Percentiles rank a stretch among this genome's conserved stretches.
Evolutionary conservation across 768 basidiomycete genomes (phyloP).

Genomic region (Antrodiella citrinella): DNA sequence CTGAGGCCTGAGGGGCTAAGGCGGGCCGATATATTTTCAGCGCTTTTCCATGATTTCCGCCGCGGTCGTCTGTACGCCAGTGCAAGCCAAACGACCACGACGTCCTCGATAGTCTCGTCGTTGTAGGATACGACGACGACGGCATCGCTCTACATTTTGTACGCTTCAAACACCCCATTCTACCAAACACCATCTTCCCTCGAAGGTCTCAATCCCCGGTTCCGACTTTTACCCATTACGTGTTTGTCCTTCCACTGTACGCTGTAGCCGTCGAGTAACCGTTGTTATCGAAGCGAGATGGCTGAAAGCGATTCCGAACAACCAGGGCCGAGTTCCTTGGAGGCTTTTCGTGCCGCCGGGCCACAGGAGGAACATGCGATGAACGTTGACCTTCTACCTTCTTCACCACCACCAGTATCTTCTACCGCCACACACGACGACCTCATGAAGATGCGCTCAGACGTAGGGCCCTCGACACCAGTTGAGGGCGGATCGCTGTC

Average conservation of each 20-base stretch:
- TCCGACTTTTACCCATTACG: not conserved
- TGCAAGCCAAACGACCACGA: too few species aligned
- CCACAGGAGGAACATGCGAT: not conserved
- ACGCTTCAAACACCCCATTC: too few species aligned
- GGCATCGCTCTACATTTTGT: too few species aligned
- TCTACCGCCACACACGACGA: not conserved
- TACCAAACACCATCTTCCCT: too few species aligned
- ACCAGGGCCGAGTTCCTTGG: not conserved
- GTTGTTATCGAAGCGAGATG: not conserved
- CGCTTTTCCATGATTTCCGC: too few species aligned
- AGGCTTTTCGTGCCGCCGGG: not conserved
- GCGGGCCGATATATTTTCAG: too few species aligned
- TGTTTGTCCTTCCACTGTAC: not conserved
- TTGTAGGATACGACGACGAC: too few species aligned
- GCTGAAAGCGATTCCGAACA: not conserved
- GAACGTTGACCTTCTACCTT: not conserved
- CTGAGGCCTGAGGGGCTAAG: too few species aligned
- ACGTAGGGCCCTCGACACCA: too few species aligned
- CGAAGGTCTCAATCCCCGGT: too few species aligned
- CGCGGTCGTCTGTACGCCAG: too few species aligned
- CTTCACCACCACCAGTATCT: not conserved
- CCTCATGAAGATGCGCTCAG: not conserved
- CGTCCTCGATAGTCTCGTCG: too few species aligned
- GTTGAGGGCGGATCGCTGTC: not conserved
- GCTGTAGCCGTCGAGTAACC: not conserved